Evolutionary conservation across 352 stramenopile species (phyloP).

Genomic region (Phytophthora podocarpi): DNA sequence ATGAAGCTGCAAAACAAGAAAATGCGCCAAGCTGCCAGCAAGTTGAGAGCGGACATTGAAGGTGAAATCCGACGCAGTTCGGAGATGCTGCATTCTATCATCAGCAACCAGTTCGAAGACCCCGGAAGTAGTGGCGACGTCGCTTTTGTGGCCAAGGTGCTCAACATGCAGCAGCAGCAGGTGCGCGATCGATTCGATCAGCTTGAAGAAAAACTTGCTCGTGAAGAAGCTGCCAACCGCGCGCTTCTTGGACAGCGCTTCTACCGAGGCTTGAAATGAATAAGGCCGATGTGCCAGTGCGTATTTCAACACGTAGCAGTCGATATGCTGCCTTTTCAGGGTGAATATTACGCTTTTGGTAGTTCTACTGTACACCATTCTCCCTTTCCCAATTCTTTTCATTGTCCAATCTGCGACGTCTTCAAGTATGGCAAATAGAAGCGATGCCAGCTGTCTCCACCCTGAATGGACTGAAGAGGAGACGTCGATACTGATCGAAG

Average conservation of each 20-base stretch:
- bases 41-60: slow-evolving; percentile 21
- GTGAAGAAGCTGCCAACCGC: slow-evolving; percentile 15
- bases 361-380: too few relatives aligned
- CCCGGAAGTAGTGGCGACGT: slow-evolving; percentile 16
- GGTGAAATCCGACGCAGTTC: slow-evolving; percentile 19
- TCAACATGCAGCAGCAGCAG: slow-evolving; percentile 25
- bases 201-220: slow-evolving; percentile 10
- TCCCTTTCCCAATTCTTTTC: slow-evolving; percentile 1
- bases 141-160: slow-evolving; percentile 22
- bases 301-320: too few relatives aligned
- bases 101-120: slow-evolving; percentile 25
- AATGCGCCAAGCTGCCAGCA: slow-evolving; percentile 7
- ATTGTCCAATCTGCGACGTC: background rate
- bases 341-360: too few relatives aligned
- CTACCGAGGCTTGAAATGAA: too few relatives aligned
- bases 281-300: too few relatives aligned
- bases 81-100: slow-evolving; percentile 27
- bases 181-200: slow-evolving; percentile 25
- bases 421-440: background rate
- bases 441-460: slow-evolving; percentile 1
- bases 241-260: slow-evolving; percentile 15
- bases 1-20: slow-evolving; percentile 31
- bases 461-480: slow-evolving; percentile 24
- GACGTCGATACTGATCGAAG: slow-evolving; percentile 9
- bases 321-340: too few relatives aligned